Evolutionary conservation across 345 rosid species (phyloP).

Genomic region (Barbarea vulgaris): DNA sequence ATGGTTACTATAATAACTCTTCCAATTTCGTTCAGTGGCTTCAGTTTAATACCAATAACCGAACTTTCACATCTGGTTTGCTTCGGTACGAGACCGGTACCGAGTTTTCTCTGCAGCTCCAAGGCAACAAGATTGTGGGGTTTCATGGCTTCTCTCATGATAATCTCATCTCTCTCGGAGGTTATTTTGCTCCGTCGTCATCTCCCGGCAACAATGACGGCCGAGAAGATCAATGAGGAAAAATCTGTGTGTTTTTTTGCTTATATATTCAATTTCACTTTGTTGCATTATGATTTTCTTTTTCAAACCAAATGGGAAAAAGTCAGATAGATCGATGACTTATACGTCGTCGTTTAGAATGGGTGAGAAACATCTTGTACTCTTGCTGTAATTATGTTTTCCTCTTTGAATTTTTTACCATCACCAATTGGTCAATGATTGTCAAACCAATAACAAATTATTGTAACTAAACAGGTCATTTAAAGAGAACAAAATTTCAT

Average conservation of each 20-base stretch:
- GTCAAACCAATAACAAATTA: not conserved
- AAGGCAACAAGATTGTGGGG: not conserved
- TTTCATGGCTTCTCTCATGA: not conserved
- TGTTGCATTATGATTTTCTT: constrained; percentile 3
- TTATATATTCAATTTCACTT: not conserved
- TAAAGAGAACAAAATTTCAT: too few species aligned
- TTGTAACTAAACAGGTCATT: not conserved
- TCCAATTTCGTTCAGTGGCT: not conserved
- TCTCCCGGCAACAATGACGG: not conserved
- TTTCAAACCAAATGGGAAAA: not conserved
- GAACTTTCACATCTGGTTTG: not conserved
- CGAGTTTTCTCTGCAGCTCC: not conserved
- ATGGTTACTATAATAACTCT: not conserved
- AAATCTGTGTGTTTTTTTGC: not conserved
- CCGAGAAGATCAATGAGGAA: not conserved
- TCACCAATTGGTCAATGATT: not conserved
- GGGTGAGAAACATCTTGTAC: not conserved
- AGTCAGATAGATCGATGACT: not conserved
- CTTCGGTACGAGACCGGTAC: not conserved
- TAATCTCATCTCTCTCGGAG: not conserved
- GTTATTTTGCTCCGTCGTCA: not conserved
- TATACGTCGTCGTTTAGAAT: not conserved
- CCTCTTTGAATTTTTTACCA: not conserved
- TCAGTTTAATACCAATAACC: not conserved
- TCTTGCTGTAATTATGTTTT: not conserved